Conservation (phyloP, 2,329 filamentous ascomycete species). For the Peltaster fructicola region DNA sequence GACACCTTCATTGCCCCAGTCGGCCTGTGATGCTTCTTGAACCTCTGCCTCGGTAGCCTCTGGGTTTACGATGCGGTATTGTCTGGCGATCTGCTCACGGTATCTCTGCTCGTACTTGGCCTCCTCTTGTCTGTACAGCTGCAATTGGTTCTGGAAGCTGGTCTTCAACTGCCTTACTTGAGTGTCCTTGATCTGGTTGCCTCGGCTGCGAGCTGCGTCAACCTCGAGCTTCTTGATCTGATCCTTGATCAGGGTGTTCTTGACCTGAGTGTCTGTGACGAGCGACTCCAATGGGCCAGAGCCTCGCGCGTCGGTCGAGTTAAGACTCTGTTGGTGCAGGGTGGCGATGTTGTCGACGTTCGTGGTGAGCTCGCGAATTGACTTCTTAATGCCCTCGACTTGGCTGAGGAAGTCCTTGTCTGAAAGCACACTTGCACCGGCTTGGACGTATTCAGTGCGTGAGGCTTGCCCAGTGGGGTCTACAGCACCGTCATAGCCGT, state of each 20-base stretch:
- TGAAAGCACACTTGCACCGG: conserved; percentile 30
- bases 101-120: conserved; percentile 52
- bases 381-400: conserved; percentile 46
- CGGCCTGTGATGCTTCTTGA: conserved; percentile 46
- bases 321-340: conserved; percentile 54
- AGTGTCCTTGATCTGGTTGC: conserved; percentile 48
- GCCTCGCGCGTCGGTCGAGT: conserved; percentile 38
- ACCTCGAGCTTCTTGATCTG: conserved; percentile 60
- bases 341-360: conserved; percentile 50
- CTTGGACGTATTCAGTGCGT: conserved; percentile 22
- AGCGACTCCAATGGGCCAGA: conserved; percentile 44
- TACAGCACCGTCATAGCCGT: too few species aligned
- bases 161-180: conserved; percentile 54
- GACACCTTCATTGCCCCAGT: conserved; percentile 63
- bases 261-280: conserved; percentile 50
- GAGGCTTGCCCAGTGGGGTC: conserved; percentile 2
- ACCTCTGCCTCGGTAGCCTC: conserved; percentile 61
- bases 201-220: conserved; percentile 47
- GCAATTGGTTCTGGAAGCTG: conserved; percentile 54
- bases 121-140: conserved; percentile 56
- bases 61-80: conserved; percentile 55
- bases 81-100: conserved; percentile 60
- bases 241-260: conserved; percentile 60
- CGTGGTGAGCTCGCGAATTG: conserved; percentile 48
- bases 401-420: conserved; percentile 41